phyloP scores from a whole-genome alignment of 371 early-diverging fungal genomes.

The Lichtheimia ornata region DNA sequence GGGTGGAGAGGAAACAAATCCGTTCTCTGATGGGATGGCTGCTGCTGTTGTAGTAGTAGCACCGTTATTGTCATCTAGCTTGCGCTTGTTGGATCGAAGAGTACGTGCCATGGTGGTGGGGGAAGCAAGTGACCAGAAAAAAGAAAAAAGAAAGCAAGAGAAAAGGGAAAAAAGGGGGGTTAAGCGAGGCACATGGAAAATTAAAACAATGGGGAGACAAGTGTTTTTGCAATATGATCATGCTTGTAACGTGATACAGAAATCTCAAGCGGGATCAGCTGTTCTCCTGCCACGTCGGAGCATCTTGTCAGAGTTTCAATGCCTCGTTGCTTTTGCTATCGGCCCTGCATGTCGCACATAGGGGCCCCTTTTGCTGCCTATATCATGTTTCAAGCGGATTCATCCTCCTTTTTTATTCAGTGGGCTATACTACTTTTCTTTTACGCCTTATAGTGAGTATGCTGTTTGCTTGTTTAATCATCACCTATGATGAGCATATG shows the following conservation, averaged over 20 bases:
- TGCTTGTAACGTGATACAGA: background rate
- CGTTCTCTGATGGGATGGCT: background rate
- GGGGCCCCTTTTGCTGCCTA: too few relatives aligned
- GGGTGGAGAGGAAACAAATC: background rate
- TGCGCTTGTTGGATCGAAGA: background rate
- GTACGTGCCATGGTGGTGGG: slow-evolving; percentile 1
- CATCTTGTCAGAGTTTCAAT: too few relatives aligned
- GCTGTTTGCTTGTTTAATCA: too few relatives aligned
- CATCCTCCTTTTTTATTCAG: too few relatives aligned
- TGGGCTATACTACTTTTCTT: too few relatives aligned
- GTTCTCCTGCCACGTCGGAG: too few relatives aligned
- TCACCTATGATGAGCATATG: too few relatives aligned
- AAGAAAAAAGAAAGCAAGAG: background rate
- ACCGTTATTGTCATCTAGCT: background rate
- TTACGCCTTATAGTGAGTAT: too few relatives aligned
- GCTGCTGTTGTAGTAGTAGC: background rate
- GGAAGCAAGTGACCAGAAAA: background rate
- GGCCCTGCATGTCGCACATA: too few relatives aligned
- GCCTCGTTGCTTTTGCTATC: too few relatives aligned
- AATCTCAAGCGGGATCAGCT: background rate
- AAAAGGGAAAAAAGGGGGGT: background rate
- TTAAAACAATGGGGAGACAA: background rate
- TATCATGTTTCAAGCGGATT: too few relatives aligned
- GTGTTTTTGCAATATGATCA: background rate
- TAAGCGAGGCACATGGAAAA: background rate